These are phyloP conservation scores for Eragrostis curvula DNA, from an alignment of 176 grass and related monocot species.

Conservation along the genomic window DNA sequence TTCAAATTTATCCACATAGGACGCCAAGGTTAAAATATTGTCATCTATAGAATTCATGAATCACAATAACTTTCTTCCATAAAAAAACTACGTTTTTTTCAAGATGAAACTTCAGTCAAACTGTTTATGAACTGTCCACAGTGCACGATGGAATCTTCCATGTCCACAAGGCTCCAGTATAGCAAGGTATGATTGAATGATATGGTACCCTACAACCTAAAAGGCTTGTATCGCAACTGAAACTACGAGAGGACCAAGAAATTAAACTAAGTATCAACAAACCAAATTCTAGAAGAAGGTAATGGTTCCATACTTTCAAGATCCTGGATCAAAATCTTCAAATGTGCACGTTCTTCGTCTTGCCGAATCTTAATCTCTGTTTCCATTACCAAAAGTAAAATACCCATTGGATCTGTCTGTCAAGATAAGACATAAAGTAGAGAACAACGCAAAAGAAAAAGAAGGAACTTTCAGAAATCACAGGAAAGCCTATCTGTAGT, in stretches of 20 bases:
- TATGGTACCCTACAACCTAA: background rate
- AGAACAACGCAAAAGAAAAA: background rate
- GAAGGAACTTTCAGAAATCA: background rate
- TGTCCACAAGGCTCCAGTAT: background rate
- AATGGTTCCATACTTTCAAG: slow-evolving; percentile 66
- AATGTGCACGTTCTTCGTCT: slow-evolving; percentile 79
- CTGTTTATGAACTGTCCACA: slow-evolving; percentile 3
- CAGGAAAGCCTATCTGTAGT: background rate
- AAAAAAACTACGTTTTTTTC: background rate
- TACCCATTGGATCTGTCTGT: slow-evolving; percentile 1
- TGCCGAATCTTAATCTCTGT: slow-evolving; percentile 77
- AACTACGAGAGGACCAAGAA: background rate
- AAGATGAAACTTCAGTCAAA: background rate
- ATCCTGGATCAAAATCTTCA: slow-evolving; percentile 83
- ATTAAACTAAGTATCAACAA: slow-evolving; percentile 10
- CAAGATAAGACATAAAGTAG: background rate
- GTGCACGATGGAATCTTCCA: background rate
- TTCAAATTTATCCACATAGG: slow-evolving; percentile 3
- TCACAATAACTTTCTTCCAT: background rate
- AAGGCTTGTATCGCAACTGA: background rate
- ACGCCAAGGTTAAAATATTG: slow-evolving; percentile 18
- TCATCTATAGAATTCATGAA: background rate
- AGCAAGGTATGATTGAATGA: slow-evolving; percentile 13
- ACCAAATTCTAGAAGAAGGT: slow-evolving; percentile 11
- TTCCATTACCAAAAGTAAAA: slow-evolving; percentile 29